Conservation (phyloP, 306 rosid species). For the Corylus heterophylla region DNA sequence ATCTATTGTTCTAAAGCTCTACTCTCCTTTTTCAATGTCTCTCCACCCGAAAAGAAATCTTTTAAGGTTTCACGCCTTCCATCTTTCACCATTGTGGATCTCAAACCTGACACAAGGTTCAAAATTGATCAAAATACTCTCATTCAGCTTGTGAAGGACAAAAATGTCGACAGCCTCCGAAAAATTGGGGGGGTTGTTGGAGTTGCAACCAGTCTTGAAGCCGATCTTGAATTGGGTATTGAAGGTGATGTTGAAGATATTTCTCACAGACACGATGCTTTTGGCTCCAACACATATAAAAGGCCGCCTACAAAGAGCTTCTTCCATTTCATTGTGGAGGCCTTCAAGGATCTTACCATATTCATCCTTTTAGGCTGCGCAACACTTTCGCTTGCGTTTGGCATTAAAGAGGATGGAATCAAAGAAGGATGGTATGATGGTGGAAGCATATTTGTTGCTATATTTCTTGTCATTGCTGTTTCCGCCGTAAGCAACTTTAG, state of each 20-base stretch:
- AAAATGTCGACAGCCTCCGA: slow-evolving; percentile 9
- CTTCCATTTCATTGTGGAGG: slow-evolving; percentile 29
- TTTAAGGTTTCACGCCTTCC: background rate
- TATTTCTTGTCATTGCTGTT: slow-evolving; percentile 21
- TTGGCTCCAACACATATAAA: slow-evolving; percentile 25
- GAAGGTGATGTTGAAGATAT: slow-evolving; percentile 12
- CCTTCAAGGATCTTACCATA: slow-evolving; percentile 29
- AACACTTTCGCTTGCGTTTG: slow-evolving; percentile 28
- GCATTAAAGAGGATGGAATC: slow-evolving; percentile 18
- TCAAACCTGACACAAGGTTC: background rate
- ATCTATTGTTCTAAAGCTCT: slow-evolving; percentile 43
- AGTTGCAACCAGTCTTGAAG: slow-evolving; percentile 20
- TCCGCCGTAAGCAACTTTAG: slow-evolving; percentile 22
- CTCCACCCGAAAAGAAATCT: background rate
- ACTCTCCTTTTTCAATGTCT: slow-evolving; percentile 1
- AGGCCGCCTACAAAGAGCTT: slow-evolving; percentile 28
- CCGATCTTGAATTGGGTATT: slow-evolving; percentile 25
- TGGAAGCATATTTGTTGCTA: slow-evolving; percentile 25
- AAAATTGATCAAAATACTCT: slow-evolving; percentile 13
- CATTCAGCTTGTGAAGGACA: slow-evolving; percentile 30
- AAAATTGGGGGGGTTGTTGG: slow-evolving; percentile 26
- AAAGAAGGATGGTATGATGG: slow-evolving; percentile 27
- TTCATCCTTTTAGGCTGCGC: slow-evolving; percentile 29
- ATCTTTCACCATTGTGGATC: slow-evolving; percentile 1
- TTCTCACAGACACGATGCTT: background rate